Percentiles rank a stretch among this genome's conserved stretches.
These are phyloP conservation scores for Cicer pinnatifidum DNA, from an alignment of 306 rosid species.

Conservation along the genomic window DNA sequence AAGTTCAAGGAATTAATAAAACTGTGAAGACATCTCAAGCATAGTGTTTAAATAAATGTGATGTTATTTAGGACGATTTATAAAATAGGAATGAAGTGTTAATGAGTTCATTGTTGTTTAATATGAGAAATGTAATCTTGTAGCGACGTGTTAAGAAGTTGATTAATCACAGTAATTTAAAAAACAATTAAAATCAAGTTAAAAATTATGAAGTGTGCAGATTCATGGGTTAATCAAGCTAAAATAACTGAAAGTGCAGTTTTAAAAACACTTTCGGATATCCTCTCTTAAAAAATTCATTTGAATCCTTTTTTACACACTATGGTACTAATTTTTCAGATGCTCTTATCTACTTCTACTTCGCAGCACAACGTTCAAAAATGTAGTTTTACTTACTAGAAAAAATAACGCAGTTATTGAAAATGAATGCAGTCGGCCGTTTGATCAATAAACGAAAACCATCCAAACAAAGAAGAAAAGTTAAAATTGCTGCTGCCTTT, in stretches of 20 bases:
- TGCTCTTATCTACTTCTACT: too few species aligned
- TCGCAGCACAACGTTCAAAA: too few species aligned
- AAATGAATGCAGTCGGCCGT: neutral
- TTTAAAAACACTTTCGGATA: neutral
- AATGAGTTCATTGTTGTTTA: neutral
- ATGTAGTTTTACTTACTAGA: too few species aligned
- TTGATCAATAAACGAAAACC: neutral
- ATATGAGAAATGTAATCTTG: neutral
- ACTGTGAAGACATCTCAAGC: slow-evolving; percentile 37
- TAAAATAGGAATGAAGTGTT: neutral
- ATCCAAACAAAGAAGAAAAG: neutral
- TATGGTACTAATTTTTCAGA: too few species aligned
- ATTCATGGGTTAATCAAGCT: neutral
- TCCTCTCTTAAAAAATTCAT: too few species aligned
- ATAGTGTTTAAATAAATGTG: slow-evolving; percentile 22
- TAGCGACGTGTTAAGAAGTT: neutral
- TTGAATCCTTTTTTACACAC: too few species aligned
- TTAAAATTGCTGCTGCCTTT: neutral
- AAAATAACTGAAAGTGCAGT: neutral
- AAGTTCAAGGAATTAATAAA: slow-evolving; percentile 11
- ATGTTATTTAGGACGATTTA: neutral
- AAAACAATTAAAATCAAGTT: neutral
- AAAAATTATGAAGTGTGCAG: neutral
- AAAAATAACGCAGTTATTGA: too few species aligned
- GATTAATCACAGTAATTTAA: neutral